Percentiles rank a stretch among this genome's conserved stretches.
These are phyloP conservation scores for Ceratorhiza oryzae-sativae DNA, from an alignment of 1,284 basidiomycete species.

Conservation along the genomic window DNA sequence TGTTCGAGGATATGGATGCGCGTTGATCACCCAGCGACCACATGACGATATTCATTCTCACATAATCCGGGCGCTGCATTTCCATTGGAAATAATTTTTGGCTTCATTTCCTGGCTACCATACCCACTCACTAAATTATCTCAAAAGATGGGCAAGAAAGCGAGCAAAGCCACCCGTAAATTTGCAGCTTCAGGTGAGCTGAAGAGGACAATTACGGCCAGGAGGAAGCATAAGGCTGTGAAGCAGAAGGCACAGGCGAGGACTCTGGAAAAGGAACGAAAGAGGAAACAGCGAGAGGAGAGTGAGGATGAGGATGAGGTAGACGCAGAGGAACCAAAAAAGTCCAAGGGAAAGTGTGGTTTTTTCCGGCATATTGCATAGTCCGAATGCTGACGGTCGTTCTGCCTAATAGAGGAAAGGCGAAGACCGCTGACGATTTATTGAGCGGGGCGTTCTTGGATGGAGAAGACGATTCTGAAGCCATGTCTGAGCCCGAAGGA, in stretches of 20 bases:
- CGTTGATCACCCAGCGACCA: not conserved
- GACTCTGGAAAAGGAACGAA: constrained; percentile 47
- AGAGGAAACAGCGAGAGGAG: constrained; percentile 52
- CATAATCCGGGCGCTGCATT: not conserved
- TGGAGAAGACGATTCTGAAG: constrained; percentile 56
- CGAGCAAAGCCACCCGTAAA: constrained; percentile 81
- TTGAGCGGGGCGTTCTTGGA: constrained; percentile 79
- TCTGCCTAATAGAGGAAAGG: constrained; percentile 55
- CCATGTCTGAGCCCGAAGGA: constrained; percentile 44
- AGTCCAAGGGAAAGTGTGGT: constrained; percentile 46
- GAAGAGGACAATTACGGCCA: constrained; percentile 80
- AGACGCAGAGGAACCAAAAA: constrained; percentile 48
- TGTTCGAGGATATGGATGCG: constrained; percentile 8
- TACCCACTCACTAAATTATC: not conserved
- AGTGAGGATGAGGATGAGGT: constrained; percentile 52
- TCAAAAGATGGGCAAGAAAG: constrained; percentile 65
- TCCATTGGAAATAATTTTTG: constrained; percentile 38
- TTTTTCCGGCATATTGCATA: not conserved
- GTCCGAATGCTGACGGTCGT: not conserved
- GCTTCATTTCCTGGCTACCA: not conserved
- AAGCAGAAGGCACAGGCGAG: constrained; percentile 71
- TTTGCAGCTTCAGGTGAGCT: constrained; percentile 87
- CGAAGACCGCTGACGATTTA: constrained; percentile 82
- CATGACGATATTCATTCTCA: constrained; percentile 3
- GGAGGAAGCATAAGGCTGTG: constrained; percentile 77